Evolutionary conservation across 345 rosid genomes (phyloP), one percentile per base, ranked within the genome.

Genomic region (Zanthoxylum bungeanum): DNA sequence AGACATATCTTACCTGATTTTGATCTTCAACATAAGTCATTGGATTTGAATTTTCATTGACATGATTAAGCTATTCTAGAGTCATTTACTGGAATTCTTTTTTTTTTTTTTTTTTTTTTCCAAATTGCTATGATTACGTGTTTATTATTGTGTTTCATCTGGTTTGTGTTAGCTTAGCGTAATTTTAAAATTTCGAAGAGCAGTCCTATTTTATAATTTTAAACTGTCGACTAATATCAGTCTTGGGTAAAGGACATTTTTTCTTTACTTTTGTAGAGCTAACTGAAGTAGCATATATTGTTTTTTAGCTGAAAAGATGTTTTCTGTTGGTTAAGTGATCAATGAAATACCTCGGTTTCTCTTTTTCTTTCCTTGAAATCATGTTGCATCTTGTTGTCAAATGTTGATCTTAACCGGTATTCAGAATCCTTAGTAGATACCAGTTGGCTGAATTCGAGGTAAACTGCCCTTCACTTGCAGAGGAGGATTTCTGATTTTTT

Each of bases 401-500:
- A 11, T 63, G 77, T 81, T 60, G 72, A 76, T 76, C 91, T 90
- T 92, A 77, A 90, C 86, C 71, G 59, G 58, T 49, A 7, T 62
- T 68, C 85, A 95, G 98, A 84, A 88, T 91, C 36, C 88, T 95
- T 50, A 95, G 98, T 70, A 81, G 93, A 59, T 85, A 91, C 79
- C 97, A 89, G 72, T 78, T 95, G 76, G 91, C 99, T 53, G 97
- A 95, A 85, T 92, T 89, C 11, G 96, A 95, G 99, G 98, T 92
- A 83, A 78, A 6, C 34, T 73, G 66, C 55, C 19, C 19, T n/a
- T 46, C 36, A 24, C 51, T 30, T 2, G 9, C 5, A 34, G 31
- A 69, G 40, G 59, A 49, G 53, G 6, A 40, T 71, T 51, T 14
- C 24, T 8, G 28, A 59, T 53, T 57, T 71, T 70, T 3, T 44